phyloP scores from a whole-genome alignment of 768 basidiomycete species.

The Botryobasidium botryosum region DNA sequence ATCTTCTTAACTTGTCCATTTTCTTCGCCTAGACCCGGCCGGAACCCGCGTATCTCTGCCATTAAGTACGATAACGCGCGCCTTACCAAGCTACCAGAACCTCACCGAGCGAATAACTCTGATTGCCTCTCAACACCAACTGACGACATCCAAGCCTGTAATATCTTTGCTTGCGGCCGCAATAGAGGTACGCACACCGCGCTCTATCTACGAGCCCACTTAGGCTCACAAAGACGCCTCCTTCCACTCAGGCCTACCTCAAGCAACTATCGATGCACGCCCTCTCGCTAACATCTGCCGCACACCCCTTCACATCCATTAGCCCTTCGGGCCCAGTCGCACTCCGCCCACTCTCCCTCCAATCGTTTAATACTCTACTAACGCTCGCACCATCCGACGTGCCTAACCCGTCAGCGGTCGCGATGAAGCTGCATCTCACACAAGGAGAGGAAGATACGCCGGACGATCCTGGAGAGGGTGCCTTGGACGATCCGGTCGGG shows the following conservation, averaged over 20 bases:
- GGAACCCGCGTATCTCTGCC: slow-evolving; percentile 7
- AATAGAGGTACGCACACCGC: slow-evolving; percentile 7
- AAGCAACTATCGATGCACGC: slow-evolving; percentile 11
- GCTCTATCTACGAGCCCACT: not conserved
- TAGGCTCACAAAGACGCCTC: not conserved
- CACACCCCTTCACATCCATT: slow-evolving; percentile 10
- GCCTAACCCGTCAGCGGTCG: slow-evolving; percentile 7
- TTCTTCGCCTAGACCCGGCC: slow-evolving; percentile 2
- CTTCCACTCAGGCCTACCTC: slow-evolving; percentile 7
- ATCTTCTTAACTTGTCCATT: not conserved
- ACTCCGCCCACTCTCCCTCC: slow-evolving; percentile 4
- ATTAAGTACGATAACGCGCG: slow-evolving; percentile 5
- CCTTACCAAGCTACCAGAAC: slow-evolving; percentile 9
- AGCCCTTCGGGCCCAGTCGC: slow-evolving; percentile 7
- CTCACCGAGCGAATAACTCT: slow-evolving; percentile 6
- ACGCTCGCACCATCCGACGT: slow-evolving; percentile 11
- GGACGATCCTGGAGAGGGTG: not conserved
- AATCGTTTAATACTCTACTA: slow-evolving; percentile 9
- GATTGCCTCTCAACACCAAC: slow-evolving; percentile 10
- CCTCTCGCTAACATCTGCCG: slow-evolving; percentile 5
- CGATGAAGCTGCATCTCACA: slow-evolving; percentile 1
- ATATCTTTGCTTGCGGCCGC: slow-evolving; percentile 7
- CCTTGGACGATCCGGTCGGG: slow-evolving; percentile 1
- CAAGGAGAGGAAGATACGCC: not conserved
- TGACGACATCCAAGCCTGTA: slow-evolving; percentile 9